Conservation (phyloP, 495 filamentous ascomycete genomes). For the Daldinia grandis region DNA sequence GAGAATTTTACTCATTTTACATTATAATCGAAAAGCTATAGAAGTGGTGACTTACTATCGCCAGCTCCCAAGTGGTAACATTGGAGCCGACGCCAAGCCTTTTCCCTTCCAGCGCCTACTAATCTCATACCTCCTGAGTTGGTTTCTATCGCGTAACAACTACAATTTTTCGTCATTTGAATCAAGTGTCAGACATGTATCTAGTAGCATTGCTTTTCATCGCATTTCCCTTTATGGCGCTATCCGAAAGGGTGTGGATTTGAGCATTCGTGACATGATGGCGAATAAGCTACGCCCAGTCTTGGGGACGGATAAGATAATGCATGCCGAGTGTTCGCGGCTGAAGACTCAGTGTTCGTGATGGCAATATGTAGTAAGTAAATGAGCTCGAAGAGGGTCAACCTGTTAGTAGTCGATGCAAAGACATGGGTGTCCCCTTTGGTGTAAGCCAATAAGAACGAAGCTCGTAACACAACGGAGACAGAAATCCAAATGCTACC, state of each 20-base stretch:
- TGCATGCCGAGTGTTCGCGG: constrained; percentile 8
- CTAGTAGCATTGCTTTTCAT: background rate
- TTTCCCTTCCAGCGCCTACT: constrained; percentile 15
- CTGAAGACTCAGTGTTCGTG: constrained; percentile 4
- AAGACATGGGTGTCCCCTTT: constrained; percentile 18
- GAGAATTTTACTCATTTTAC: background rate
- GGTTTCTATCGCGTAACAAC: constrained; percentile 33
- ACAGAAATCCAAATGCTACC: constrained; percentile 38
- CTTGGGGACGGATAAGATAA: constrained; percentile 24
- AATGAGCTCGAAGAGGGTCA: constrained; percentile 21
- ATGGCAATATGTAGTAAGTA: constrained; percentile 44
- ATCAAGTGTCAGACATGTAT: background rate
- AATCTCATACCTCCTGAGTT: constrained; percentile 8
- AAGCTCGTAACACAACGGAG: constrained; percentile 26
- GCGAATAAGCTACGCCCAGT: constrained; percentile 8
- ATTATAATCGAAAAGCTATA: constrained; percentile 9
- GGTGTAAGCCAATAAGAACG: constrained; percentile 25
- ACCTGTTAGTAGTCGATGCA: constrained; percentile 33
- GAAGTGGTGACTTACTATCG: constrained; percentile 22
- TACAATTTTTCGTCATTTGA: background rate
- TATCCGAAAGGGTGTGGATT: constrained; percentile 1
- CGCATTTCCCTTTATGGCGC: constrained; percentile 19
- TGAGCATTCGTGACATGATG: constrained; percentile 10
- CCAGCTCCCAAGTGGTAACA: constrained; percentile 3
- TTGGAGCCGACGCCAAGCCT: background rate